Base-by-base conservation (phyloP, 1,284 basidiomycete genomes). In the Tausonia pullulans region DNA sequence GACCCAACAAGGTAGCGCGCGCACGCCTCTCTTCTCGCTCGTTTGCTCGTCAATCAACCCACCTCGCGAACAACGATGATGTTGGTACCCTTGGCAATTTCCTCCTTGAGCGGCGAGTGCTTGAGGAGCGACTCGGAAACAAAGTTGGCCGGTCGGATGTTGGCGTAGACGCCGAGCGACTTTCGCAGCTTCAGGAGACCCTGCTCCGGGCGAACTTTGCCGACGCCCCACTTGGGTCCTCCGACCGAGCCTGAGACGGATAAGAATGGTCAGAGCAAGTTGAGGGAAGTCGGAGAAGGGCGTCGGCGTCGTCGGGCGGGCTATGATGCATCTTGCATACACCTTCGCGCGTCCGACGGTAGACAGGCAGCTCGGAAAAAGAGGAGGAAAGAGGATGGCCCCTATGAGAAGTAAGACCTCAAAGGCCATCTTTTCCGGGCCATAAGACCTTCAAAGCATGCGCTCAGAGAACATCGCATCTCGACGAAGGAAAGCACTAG, bases 171-270 rank as follows among this genome's bases (percentile, higher is more conserved):
- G 50, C 92, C 94, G 63, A 98, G 85, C 55, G 84, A 85, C 78
- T 98, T 98, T 72, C 96, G 88, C 61, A 99, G 83, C n/a, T 80
- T 77, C 44, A 99, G 86, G 40, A 98, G 82, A 65, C 95, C 95
- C 70, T 87, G 85, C 77, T 99, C 96, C n/a, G 96, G 96, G 67
- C 96, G 87, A 62, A 98, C 85, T 75, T 89, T 87, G 69, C 87
- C 86, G 2, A 92, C 87, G 54, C 93, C 94, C 96, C 96, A 99
- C 78, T 98, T 98, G 48, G 96, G 96, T 16, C 95, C 96, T 68
- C 95, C 96, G 69, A 98, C 90, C 40, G 95, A 87, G 69, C 93
- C 94, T 92, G 71, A 14, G 16, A 48, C 14, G 44, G 14, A 51
- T 13, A 11, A 45, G 63, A 46, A 13, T 6, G 58, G 16, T 39